These are phyloP conservation scores for Sporothrix humicola DNA, from an alignment of 2,329 filamentous ascomycete species.

Conservation along the genomic window DNA sequence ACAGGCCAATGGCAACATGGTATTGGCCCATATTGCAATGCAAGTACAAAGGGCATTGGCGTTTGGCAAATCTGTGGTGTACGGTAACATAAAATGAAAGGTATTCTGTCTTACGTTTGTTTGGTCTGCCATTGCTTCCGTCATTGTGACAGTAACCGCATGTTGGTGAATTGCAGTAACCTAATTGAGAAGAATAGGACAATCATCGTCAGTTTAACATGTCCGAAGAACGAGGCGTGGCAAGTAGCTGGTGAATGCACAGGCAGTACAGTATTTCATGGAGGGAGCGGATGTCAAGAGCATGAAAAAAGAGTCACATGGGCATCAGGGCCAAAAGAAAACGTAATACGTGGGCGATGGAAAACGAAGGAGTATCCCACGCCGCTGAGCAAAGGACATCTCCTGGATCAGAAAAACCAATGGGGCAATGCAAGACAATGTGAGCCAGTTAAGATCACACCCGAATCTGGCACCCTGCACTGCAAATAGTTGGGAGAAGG, in stretches of 20 bases:
- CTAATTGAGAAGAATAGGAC: conserved; percentile 16
- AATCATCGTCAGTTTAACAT: background rate
- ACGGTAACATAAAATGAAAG: background rate
- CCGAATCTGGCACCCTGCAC: background rate
- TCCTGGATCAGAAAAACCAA: background rate
- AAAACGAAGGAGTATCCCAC: background rate
- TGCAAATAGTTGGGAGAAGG: background rate
- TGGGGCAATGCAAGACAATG: background rate
- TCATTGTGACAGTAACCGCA: conserved; percentile 37
- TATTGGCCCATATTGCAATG: background rate
- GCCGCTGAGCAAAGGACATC: conserved; percentile 3
- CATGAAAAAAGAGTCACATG: conserved; percentile 30
- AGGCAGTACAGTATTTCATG: background rate
- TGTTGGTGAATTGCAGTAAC: conserved; percentile 34
- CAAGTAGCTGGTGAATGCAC: background rate
- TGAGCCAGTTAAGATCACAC: background rate
- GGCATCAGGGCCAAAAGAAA: background rate
- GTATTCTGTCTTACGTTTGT: conserved; percentile 31
- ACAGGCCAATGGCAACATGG: background rate
- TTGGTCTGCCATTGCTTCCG: conserved; percentile 2
- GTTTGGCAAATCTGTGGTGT: background rate
- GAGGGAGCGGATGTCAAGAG: background rate
- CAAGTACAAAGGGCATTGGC: background rate
- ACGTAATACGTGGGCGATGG: conserved; percentile 22
- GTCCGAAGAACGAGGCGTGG: background rate